Evolutionary conservation across 2,329 filamentous ascomycete genomes (phyloP).

Genomic region (Verticillium albo-atrum): DNA sequence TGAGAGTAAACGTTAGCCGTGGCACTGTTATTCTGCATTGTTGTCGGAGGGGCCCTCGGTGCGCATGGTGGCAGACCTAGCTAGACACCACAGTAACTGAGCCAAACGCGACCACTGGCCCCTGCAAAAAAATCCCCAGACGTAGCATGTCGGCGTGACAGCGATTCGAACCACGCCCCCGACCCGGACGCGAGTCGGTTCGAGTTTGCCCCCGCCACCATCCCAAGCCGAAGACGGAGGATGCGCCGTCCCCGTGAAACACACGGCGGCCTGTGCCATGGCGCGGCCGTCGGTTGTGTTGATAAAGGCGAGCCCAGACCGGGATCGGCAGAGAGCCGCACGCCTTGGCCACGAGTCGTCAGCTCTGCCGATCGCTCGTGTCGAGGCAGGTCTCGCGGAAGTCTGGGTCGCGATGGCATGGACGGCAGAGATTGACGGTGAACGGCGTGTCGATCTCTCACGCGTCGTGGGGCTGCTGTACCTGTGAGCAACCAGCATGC

Average conservation of each 20-base stretch:
- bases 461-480: not conserved
- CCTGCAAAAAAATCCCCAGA: not conserved
- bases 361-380: not conserved
- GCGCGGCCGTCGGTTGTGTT: not conserved
- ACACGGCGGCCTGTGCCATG: not conserved
- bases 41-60: too few species aligned
- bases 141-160: not conserved
- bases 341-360: constrained; percentile 1
- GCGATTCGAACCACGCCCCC: not conserved
- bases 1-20: not conserved
- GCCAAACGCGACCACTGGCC: not conserved
- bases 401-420: not conserved
- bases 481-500: not conserved
- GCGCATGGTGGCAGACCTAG: too few species aligned
- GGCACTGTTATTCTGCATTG: not conserved
- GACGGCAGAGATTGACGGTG: not conserved
- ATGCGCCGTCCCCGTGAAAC: not conserved
- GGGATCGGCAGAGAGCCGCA: constrained; percentile 2
- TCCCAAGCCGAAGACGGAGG: not conserved
- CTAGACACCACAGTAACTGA: not conserved
- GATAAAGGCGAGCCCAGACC: not conserved
- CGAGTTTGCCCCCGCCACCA: not conserved
- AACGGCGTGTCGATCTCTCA: not conserved
- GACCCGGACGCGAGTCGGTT: not conserved
- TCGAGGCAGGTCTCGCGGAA: not conserved